These are phyloP conservation scores for Euphorbia schlechtendalii DNA, from an alignment of 441 rosid species.

Conservation along the genomic window DNA sequence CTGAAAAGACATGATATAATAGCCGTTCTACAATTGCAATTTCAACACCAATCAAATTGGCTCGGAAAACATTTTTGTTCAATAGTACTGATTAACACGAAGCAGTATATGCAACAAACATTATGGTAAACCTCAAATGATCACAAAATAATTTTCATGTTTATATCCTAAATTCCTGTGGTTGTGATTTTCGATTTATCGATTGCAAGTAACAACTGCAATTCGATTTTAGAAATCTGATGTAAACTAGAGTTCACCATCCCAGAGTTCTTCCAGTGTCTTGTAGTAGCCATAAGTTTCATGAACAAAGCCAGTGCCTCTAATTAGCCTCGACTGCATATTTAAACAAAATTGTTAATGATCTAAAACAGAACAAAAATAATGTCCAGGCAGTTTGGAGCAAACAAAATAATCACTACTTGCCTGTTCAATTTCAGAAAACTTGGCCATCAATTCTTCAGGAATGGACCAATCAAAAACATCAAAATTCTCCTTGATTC, in stretches of 20 bases:
- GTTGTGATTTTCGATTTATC: no score
- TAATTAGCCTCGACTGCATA: slow-evolving; percentile 17
- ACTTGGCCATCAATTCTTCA: slow-evolving; percentile 35
- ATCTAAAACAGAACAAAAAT: no score
- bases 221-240: not conserved
- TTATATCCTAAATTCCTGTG: no score
- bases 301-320: slow-evolving; percentile 9
- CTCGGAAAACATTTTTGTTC: no score
- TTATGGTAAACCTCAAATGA: no score
- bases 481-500: slow-evolving; percentile 46
- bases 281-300: slow-evolving; percentile 18
- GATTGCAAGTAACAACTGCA: no score
- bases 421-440: slow-evolving; percentile 45
- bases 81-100: no score
- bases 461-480: slow-evolving; percentile 47
- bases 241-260: slow-evolving; percentile 15
- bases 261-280: slow-evolving; percentile 25
- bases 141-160: no score
- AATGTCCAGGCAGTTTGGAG: not conserved
- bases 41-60: no score
- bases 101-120: no score
- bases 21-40: no score
- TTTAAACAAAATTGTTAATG: not conserved
- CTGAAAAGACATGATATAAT: no score
- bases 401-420: slow-evolving; percentile 7